phyloP scores from a whole-genome alignment of 2,329 filamentous ascomycete genomes.

The Xylaria sp. region DNA sequence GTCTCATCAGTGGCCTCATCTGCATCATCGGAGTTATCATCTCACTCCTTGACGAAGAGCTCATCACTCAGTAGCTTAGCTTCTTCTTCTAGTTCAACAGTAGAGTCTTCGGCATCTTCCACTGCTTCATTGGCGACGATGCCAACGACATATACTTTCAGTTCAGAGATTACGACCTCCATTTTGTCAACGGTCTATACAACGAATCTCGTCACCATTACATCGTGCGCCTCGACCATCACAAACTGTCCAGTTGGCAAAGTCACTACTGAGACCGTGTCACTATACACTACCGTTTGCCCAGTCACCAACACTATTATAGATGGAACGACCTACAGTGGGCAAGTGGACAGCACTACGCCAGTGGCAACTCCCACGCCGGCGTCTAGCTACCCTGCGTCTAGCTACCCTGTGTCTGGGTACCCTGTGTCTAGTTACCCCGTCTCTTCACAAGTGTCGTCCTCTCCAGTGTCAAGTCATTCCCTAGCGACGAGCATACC shows the following conservation, averaged over 20 bases:
- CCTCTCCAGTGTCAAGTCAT: constrained; percentile 3
- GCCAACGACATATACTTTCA: constrained; percentile 48
- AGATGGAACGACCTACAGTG: constrained; percentile 45
- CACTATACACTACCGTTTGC: constrained; percentile 49
- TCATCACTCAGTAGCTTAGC: constrained; percentile 36
- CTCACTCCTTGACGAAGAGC: constrained; percentile 23
- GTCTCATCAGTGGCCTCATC: constrained; percentile 30
- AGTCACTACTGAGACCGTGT: constrained; percentile 48
- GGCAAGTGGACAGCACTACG: constrained; percentile 29
- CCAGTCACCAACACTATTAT: constrained; percentile 49
- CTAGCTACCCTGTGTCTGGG: neutral
- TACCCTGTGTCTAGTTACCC: constrained; percentile 12
- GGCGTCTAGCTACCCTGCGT: constrained; percentile 8
- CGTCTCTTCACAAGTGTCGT: constrained; percentile 8
- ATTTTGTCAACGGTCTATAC: constrained; percentile 48
- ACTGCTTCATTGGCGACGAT: constrained; percentile 36
- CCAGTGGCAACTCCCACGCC: constrained; percentile 17
- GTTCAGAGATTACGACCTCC: constrained; percentile 47
- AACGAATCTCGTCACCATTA: constrained; percentile 47
- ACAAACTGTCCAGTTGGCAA: constrained; percentile 47
- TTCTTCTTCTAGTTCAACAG: constrained; percentile 34
- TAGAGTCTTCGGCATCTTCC: constrained; percentile 3
- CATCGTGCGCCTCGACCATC: constrained; percentile 45
- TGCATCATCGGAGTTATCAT: constrained; percentile 25
- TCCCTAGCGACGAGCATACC: constrained; percentile 8